Evolutionary conservation across 1,284 basidiomycete genomes (phyloP), one percentile per base, ranked within the genome.

Genomic region (Ganoderma leucocontextum): DNA sequence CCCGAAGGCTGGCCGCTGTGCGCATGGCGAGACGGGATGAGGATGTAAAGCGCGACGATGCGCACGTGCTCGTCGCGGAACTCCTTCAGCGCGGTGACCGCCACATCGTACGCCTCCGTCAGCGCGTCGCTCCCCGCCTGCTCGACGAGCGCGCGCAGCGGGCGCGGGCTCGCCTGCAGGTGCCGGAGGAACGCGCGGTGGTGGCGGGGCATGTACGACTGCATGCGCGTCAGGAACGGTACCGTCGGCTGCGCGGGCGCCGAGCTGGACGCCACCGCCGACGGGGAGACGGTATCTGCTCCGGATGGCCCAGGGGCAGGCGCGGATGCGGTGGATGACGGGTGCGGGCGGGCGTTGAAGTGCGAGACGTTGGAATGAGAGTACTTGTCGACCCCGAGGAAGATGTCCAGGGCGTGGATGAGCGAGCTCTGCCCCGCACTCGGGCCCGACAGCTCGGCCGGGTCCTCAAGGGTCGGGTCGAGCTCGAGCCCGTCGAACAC

Each of bases 381-480:
- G 75, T 83, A 83, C 71, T 92, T 90, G 75, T 95, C 91, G 44
- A 97, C 86, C 35, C 95, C 95, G 15, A 98, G 85, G 82, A 98
- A 98, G 59, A 94, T 85, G 78, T 98, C 96, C 59, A 98, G 85
- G 0, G 95, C 91, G 76, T 98, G 96, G 57, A 98, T 89, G 63
- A 98, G 84, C 13, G 94, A 87, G 78, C 93, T 96, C 82, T 98
- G 96, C 0, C 95, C 97, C 0, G 96, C 97, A 73, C 92, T 95
- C 0, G 97, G 94, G 0, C 96, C 96, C 0, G 93, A 93, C 63
- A 95, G 88, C 75, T 93, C 86, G 0, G 81, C 84, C 2, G 91
- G 91, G 62, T 82, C 76, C 29, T 76, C 76, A 13, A 89, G 79
- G 10, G 81, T 82, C n/a, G 84, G 80, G 68, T 85, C 79, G 35